A percentile compares a stretch with the other conserved stretches of the same genome.
These are phyloP conservation scores for Daldinia sp. DNA, from an alignment of 2,329 filamentous ascomycete species.

Conservation along the genomic window DNA sequence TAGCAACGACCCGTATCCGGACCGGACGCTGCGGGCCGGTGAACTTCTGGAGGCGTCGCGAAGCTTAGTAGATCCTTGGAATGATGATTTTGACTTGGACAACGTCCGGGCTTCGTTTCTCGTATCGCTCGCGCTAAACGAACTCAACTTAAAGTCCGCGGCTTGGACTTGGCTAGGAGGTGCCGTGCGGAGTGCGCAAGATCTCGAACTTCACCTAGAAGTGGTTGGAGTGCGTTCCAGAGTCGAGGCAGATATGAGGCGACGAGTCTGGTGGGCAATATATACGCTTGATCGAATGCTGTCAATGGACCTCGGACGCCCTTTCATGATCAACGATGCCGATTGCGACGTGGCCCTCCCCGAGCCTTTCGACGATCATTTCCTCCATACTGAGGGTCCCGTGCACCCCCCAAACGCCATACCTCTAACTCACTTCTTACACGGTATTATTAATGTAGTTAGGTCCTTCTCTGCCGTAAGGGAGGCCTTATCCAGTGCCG, in stretches of 20 bases:
- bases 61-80: constrained; percentile 82
- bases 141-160: constrained; percentile 86
- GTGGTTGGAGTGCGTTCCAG: constrained; percentile 74
- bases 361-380: constrained; percentile 83
- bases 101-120: constrained; percentile 79
- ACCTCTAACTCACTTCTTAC: constrained; percentile 75
- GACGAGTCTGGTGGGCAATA: constrained; percentile 92
- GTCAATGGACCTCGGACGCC: constrained; percentile 82
- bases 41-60: constrained; percentile 79
- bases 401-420: constrained; percentile 63
- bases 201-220: constrained; percentile 83
- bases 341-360: constrained; percentile 90
- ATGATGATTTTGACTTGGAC: constrained; percentile 80
- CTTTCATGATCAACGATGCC: constrained; percentile 84
- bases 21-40: constrained; percentile 65
- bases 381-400: constrained; percentile 71
- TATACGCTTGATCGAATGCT: constrained; percentile 89
- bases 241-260: constrained; percentile 86
- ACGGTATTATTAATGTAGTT: constrained; percentile 84
- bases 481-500: constrained; percentile 75
- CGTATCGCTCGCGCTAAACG: constrained; percentile 81
- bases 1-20: constrained; percentile 66
- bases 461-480: constrained; percentile 80
- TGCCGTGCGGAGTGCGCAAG: constrained; percentile 83
- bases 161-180: constrained; percentile 88